Evolutionary conservation across 306 rosid genomes (phyloP).

Genomic region (Lablab purpureus): DNA sequence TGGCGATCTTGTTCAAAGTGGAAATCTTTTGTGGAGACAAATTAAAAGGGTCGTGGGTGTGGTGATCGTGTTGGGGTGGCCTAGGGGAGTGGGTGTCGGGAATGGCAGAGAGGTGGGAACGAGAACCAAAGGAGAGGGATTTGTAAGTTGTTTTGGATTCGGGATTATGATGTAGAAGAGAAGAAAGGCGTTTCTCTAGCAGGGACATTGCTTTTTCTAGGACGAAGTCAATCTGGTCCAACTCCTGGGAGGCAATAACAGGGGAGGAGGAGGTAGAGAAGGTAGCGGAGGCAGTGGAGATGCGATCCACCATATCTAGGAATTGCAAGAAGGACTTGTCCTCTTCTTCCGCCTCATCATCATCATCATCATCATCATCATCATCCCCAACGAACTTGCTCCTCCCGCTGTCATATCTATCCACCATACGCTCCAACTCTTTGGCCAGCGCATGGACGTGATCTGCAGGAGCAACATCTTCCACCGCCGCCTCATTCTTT

Average conservation of each 20-base stretch:
- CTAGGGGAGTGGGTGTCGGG: not conserved
- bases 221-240: slow-evolving; percentile 45
- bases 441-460: slow-evolving; percentile 48
- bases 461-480: slow-evolving; percentile 43
- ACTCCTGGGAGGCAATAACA: slow-evolving; percentile 36
- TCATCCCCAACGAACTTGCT: slow-evolving; percentile 49
- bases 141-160: slow-evolving; percentile 42
- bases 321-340: slow-evolving; percentile 46
- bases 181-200: slow-evolving; percentile 61
- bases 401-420: slow-evolving; percentile 39
- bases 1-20: slow-evolving; percentile 55
- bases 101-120: not conserved
- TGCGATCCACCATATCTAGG: slow-evolving; percentile 46
- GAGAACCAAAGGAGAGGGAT: slow-evolving; percentile 51
- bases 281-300: slow-evolving; percentile 47
- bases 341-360: slow-evolving; percentile 30
- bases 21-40: slow-evolving; percentile 53
- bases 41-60: slow-evolving; percentile 26
- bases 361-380: slow-evolving; percentile 11
- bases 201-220: slow-evolving; percentile 66
- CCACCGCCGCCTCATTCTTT: too few relatives aligned
- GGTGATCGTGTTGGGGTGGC: not conserved
- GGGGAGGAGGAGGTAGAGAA: slow-evolving; percentile 31
- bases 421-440: slow-evolving; percentile 50
- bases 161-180: slow-evolving; percentile 45